Evolutionary conservation across 345 rosid genomes (phyloP).

Genomic region (Pugionium cornutum): DNA sequence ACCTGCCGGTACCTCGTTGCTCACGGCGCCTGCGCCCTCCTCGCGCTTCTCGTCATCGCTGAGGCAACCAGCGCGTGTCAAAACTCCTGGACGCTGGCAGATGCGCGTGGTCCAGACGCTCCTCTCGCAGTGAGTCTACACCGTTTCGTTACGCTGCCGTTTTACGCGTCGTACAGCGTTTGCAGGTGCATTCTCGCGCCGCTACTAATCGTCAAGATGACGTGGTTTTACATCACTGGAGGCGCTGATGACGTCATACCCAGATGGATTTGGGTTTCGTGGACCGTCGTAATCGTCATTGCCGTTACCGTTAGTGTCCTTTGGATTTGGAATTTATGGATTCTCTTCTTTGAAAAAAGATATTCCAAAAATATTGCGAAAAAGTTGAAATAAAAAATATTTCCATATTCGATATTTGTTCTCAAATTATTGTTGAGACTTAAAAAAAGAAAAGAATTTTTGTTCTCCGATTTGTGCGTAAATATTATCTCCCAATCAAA

Average conservation of each 20-base stretch:
- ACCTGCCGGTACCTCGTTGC: constrained; percentile 66
- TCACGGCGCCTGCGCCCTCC: constrained; percentile 75
- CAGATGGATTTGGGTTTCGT: constrained; percentile 84
- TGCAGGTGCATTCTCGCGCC: constrained; percentile 73
- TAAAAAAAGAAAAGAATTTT: too few relatives aligned
- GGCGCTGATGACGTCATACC: constrained; percentile 62
- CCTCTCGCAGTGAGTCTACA: constrained; percentile 51
- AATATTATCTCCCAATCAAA: constrained; percentile 1
- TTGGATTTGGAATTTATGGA: constrained; percentile 82
- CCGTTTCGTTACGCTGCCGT: constrained; percentile 56
- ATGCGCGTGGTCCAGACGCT: constrained; percentile 48
- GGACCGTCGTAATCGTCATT: constrained; percentile 60
- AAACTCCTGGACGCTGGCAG: constrained; percentile 80
- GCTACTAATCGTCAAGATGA: constrained; percentile 57
- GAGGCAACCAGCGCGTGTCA: constrained; percentile 88
- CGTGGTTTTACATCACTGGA: constrained; percentile 52
- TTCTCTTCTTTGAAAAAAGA: constrained; percentile 49
- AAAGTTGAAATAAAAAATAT: not conserved
- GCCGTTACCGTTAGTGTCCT: constrained; percentile 71
- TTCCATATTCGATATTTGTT: constrained; percentile 7
- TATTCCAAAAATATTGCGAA: constrained; percentile 40
- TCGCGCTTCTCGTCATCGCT: constrained; percentile 64
- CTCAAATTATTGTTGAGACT: not conserved
- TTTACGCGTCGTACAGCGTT: constrained; percentile 64
- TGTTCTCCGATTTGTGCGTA: not conserved